Percentiles rank a stretch among this genome's conserved stretches.
Evolutionary conservation across 768 basidiomycete species (phyloP).

Genomic region (Psilocybe azurescens): DNA sequence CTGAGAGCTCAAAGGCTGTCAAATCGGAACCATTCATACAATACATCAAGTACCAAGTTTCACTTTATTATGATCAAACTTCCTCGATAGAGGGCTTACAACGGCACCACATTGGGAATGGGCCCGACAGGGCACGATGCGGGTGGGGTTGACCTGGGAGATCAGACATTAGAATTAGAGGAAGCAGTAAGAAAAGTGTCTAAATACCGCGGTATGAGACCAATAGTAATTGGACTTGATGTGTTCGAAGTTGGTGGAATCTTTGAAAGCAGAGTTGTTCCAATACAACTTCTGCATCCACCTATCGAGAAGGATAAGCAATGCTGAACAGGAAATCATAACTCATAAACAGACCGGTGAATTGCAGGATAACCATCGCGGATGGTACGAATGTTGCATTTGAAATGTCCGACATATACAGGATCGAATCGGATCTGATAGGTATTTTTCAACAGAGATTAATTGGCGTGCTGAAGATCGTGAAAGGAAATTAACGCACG

Average conservation of each 20-base stretch:
- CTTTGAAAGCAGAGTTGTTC: constrained; percentile 86
- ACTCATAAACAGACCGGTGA: constrained; percentile 49
- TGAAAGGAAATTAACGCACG: constrained; percentile 47
- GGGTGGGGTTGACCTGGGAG: constrained; percentile 74
- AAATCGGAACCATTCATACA: too few species aligned
- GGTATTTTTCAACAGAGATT: neutral
- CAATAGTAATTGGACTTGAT: constrained; percentile 81
- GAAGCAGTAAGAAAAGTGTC: neutral
- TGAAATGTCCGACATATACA: constrained; percentile 92
- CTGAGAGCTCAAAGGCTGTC: too few species aligned
- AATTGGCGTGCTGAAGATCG: neutral
- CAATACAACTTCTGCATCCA: constrained; percentile 93
- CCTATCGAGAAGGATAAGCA: constrained; percentile 33
- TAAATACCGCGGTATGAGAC: constrained; percentile 53
- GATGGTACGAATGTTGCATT: constrained; percentile 88
- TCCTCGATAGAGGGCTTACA: constrained; percentile 33
- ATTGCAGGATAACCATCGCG: constrained; percentile 88
- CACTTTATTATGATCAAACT: neutral
- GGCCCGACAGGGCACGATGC: constrained; percentile 84
- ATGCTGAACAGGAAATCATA: neutral
- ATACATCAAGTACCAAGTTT: too few species aligned
- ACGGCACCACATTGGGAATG: constrained; percentile 65
- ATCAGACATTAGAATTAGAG: neutral
- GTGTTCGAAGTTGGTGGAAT: constrained; percentile 88
- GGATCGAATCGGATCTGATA: constrained; percentile 84